A percentile compares a stretch with the other conserved stretches of the same genome.
These are phyloP conservation scores for Globisporangium heterothallicum DNA, from an alignment of 352 stramenopile species.

Conservation along the genomic window DNA sequence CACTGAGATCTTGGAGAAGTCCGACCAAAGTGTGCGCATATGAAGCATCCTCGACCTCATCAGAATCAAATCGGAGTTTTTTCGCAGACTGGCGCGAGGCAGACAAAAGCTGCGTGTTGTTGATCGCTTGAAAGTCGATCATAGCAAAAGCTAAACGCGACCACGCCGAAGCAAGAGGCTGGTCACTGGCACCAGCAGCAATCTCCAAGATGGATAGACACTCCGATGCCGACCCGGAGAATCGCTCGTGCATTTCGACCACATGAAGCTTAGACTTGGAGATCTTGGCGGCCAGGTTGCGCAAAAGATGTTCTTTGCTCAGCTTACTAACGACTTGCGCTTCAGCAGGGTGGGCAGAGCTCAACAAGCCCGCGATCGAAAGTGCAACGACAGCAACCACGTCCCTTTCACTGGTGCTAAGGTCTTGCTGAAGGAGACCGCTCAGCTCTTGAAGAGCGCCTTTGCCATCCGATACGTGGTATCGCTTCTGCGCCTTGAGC, in stretches of 20 bases:
- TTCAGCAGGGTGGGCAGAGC: constrained; percentile 7
- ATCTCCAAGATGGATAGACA: constrained; percentile 23
- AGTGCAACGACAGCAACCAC: constrained; percentile 27
- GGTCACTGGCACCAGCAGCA: constrained; percentile 19
- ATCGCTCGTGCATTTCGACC: constrained; percentile 39
- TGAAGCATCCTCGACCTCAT: constrained; percentile 25
- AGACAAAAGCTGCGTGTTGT: constrained; percentile 1
- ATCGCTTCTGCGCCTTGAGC: constrained; percentile 9
- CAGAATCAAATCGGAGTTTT: background rate
- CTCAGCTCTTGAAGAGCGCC: background rate
- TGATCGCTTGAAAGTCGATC: constrained; percentile 29
- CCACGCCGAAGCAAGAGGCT: constrained; percentile 16
- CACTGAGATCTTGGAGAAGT: background rate
- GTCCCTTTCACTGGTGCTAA: constrained; percentile 11
- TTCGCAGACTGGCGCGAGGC: background rate
- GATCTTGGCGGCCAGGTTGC: background rate
- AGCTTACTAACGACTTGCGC: constrained; percentile 11
- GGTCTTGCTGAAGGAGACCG: constrained; percentile 5
- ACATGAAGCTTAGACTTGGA: constrained; percentile 18
- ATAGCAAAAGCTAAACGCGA: constrained; percentile 26
- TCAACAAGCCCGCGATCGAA: constrained; percentile 27
- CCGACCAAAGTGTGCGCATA: constrained; percentile 12
- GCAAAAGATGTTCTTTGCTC: constrained; percentile 30
- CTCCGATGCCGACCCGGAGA: constrained; percentile 13
- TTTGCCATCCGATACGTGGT: constrained; percentile 4